These are phyloP conservation scores for Pelargonium australe DNA, from an alignment of 441 rosid genomes.

Conservation along the genomic window DNA sequence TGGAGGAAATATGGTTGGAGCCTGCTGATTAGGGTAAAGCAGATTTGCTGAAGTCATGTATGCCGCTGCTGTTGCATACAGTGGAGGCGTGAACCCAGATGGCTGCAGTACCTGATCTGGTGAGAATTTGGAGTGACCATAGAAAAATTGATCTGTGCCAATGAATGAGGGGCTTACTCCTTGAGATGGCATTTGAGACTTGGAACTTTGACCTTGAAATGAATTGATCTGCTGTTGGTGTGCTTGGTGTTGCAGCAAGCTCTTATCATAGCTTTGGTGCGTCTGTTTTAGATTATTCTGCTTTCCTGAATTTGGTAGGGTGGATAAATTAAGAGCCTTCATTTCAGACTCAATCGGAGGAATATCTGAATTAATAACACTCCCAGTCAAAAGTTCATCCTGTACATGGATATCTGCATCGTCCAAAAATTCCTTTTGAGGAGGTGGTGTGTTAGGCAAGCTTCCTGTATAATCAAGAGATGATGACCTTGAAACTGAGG, in stretches of 20 bases:
- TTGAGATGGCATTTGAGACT: conserved; percentile 30
- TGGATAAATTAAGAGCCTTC: conserved; percentile 37
- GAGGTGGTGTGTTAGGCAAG: conserved; percentile 9
- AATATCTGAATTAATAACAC: conserved; percentile 23
- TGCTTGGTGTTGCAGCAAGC: conserved; percentile 20
- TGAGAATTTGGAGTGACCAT: conserved; percentile 33
- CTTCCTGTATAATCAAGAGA: conserved; percentile 21
- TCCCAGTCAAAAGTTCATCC: conserved; percentile 15
- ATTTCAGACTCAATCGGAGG: conserved; percentile 26
- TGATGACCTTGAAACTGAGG: conserved; percentile 20
- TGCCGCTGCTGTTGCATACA: conserved; percentile 32
- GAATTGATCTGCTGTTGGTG: conserved; percentile 34
- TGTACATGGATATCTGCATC: conserved; percentile 11
- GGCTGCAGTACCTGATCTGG: conserved; percentile 42
- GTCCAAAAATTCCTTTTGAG: conserved; percentile 19
- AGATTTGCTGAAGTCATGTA: conserved; percentile 40
- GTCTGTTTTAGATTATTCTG: conserved; percentile 27
- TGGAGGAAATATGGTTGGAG: conserved; percentile 39
- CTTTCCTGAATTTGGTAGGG: conserved; percentile 22
- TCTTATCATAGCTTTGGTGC: conserved; percentile 20
- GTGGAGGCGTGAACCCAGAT: conserved; percentile 44
- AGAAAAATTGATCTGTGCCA: conserved; percentile 32
- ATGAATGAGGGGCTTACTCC: conserved; percentile 28
- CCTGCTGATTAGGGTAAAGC: conserved; percentile 38
- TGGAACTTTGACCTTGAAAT: conserved; percentile 34